Percentiles rank a stretch among this genome's conserved stretches.
phyloP scores from a whole-genome alignment of 2,329 filamentous ascomycete species.

The Chaetomiaceae sp. region DNA sequence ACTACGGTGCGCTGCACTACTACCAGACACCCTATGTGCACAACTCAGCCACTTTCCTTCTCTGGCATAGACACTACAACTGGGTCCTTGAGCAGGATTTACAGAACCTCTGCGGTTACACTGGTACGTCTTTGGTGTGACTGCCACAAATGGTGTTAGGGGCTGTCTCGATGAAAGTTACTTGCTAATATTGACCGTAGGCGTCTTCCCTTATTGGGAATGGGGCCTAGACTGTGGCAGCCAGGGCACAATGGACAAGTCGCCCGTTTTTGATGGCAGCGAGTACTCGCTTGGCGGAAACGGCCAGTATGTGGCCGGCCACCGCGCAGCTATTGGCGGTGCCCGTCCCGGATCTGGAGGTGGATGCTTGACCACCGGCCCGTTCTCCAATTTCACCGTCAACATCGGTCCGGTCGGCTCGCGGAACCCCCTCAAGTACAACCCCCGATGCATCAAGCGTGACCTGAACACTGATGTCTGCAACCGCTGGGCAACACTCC shows the following conservation, averaged over 20 bases:
- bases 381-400: constrained; percentile 30
- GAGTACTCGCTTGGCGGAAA: constrained; percentile 35
- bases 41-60: constrained; percentile 30
- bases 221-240: constrained; percentile 32
- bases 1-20: constrained; percentile 30
- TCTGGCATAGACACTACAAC: constrained; percentile 34
- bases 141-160: neutral
- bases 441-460: constrained; percentile 35
- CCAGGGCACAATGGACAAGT: constrained; percentile 31
- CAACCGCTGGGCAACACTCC: constrained; percentile 12
- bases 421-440: constrained; percentile 29
- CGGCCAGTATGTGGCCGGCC: constrained; percentile 23
- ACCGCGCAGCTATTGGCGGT: constrained; percentile 17
- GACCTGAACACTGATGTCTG: constrained; percentile 25
- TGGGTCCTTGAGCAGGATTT: constrained; percentile 31
- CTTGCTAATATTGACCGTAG: neutral
- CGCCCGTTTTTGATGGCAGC: constrained; percentile 40
- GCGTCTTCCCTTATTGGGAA: constrained; percentile 35
- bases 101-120: constrained; percentile 30
- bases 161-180: neutral
- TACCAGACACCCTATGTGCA: constrained; percentile 31
- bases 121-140: neutral
- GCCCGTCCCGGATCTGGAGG: constrained; percentile 35
- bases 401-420: constrained; percentile 31
- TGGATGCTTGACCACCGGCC: constrained; percentile 30